Base-by-base conservation (phyloP, 768 basidiomycete genomes). In the Hypholoma fasciculare region DNA sequence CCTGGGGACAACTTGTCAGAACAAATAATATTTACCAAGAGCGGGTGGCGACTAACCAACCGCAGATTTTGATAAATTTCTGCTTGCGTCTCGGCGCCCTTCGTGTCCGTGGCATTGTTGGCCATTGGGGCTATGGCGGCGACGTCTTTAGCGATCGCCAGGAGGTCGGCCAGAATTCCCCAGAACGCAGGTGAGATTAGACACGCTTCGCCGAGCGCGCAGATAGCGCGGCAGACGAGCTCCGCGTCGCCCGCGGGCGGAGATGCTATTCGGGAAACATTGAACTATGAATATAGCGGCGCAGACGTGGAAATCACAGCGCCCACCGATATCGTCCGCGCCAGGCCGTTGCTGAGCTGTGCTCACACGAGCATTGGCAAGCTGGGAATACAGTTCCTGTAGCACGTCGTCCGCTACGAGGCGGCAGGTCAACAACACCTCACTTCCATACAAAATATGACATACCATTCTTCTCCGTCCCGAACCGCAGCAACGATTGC, bases 51-150 rank as follows among this genome's bases (percentile, higher is more conserved):
- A 55, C 67, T 12, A 26, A 76, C 74, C 68, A 71, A 67, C 57
- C 74, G 72, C 3, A 74, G 53, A 13, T 72, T 55, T 17, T 61
- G 61, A 17, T 75, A 51, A 9, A 75, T 54, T 40, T 64, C 63
- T 30, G 69, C 61, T 30, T 68, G 70, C 0, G 65, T 62, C 30
- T 34, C 30, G 6, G 30, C 30, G 9, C 30, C 2, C 7, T 34
- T 9, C 30, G 30, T 34, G 6, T 34, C 30, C 9, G 30, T 9
- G 9, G 30, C 9, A 34, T 9, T 34, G 30, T 34, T 5, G 30
- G 30, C 30, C 7, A 7, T 6, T 34, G 30, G 30, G 30, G 30
- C 30, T 34, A 64, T 61, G 8, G 63, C 63, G 11, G 54, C 44
- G 11, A 66, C 62, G 2, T 69, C 69, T 26, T 59, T 62, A 2